Evolutionary conservation across 164 flowering plant genomes (phyloP).

Genomic region (Paratinospora sagittata): DNA sequence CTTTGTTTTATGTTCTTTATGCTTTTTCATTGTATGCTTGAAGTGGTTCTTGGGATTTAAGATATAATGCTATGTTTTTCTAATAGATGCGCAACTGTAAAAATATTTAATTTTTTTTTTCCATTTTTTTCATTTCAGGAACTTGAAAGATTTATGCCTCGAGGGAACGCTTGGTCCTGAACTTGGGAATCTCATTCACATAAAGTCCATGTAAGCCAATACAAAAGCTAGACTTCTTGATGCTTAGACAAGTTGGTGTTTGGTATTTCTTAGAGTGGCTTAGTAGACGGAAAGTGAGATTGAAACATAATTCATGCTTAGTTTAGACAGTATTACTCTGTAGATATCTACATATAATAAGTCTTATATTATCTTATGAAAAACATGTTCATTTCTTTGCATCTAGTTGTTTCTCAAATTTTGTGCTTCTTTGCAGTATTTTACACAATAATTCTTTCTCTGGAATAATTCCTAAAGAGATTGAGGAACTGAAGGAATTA

Average conservation of each 20-base stretch:
- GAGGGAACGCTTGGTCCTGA: conserved; percentile 66
- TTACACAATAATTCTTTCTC: conserved; percentile 62
- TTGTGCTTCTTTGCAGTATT: conserved; percentile 33
- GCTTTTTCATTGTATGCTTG: neutral
- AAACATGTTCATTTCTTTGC: neutral
- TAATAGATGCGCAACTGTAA: neutral
- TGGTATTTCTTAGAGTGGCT: neutral
- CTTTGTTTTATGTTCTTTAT: neutral
- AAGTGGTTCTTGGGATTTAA: neutral
- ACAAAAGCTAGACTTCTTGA: neutral
- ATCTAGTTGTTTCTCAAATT: neutral
- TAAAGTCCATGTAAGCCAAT: conserved; percentile 64
- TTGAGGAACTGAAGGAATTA: conserved; percentile 46
- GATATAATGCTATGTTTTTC: neutral
- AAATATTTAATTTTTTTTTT: neutral
- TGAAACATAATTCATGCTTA: neutral
- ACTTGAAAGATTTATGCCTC: conserved; percentile 68
- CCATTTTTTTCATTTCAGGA: conserved; percentile 33
- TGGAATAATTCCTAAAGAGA: conserved; percentile 57
- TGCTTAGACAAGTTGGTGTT: neutral
- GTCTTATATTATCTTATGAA: neutral
- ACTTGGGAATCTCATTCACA: conserved; percentile 47
- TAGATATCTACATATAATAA: no score
- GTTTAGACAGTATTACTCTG: neutral
- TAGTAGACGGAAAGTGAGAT: neutral